Conservation (phyloP, 108 stramenopile species). For the Epithemia pelagica region DNA sequence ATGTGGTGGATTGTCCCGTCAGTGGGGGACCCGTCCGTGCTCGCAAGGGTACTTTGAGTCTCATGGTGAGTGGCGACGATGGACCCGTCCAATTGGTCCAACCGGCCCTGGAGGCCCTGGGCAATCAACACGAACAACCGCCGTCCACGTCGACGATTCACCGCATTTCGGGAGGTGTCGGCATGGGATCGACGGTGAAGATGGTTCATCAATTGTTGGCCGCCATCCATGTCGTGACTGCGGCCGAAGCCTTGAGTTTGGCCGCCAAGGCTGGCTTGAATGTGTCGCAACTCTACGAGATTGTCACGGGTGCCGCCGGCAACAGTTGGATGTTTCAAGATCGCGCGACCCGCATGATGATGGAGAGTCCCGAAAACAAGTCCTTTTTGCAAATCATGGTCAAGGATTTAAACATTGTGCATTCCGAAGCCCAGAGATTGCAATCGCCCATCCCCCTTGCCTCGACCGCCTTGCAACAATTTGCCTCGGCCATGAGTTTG, state of each 20-base stretch:
- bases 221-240: slow-evolving; percentile 64
- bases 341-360: slow-evolving; percentile 64
- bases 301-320: slow-evolving; percentile 70
- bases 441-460: slow-evolving; percentile 55
- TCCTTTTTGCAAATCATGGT: slow-evolving; percentile 58
- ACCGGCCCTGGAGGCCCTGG: slow-evolving; percentile 50
- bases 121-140: too few relatives aligned
- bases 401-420: slow-evolving; percentile 80
- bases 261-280: slow-evolving; percentile 72
- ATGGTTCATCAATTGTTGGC: slow-evolving; percentile 76
- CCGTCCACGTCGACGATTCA: too few relatives aligned
- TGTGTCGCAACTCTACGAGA: slow-evolving; percentile 57
- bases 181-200: slow-evolving; percentile 64
- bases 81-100: slow-evolving; percentile 15
- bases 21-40: slow-evolving; percentile 69
- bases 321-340: slow-evolving; percentile 74
- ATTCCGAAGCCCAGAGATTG: slow-evolving; percentile 47
- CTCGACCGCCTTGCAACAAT: slow-evolving; percentile 60
- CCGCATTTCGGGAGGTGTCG: slow-evolving; percentile 57
- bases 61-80: slow-evolving; percentile 52
- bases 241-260: slow-evolving; percentile 59
- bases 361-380: slow-evolving; percentile 33
- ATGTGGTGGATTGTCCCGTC: slow-evolving; percentile 62
- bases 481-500: slow-evolving; percentile 45
- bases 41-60: slow-evolving; percentile 48